phyloP scores from a whole-genome alignment of 176 grass and related monocot genomes.

The Pharus latifolius region DNA sequence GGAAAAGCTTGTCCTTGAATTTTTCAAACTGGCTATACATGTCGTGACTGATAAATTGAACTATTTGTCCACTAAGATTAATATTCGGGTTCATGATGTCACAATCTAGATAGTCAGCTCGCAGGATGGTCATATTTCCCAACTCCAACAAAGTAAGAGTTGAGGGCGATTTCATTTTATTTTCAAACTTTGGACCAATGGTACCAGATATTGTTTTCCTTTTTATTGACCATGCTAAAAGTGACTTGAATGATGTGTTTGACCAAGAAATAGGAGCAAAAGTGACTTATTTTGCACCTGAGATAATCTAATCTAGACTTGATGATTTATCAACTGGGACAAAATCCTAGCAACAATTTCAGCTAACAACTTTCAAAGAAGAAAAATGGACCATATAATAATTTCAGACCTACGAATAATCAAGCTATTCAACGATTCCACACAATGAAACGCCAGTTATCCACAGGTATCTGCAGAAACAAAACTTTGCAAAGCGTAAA shows the following conservation, averaged over 20 bases:
- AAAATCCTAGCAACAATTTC: neutral
- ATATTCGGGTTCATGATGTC: constrained; percentile 2
- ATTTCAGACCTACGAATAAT: neutral
- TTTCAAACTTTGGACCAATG: constrained; percentile 39
- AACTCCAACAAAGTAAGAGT: neutral
- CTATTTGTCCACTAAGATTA: neutral
- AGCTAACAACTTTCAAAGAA: neutral
- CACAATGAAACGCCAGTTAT: neutral
- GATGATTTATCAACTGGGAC: neutral
- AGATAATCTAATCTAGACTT: neutral
- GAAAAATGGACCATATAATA: neutral
- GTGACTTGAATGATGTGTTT: constrained; percentile 10
- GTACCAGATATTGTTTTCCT: neutral
- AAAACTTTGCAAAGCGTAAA: neutral
- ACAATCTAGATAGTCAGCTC: neutral
- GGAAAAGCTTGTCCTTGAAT: constrained; percentile 26
- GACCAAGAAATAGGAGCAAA: constrained; percentile 18
- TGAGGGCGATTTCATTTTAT: neutral
- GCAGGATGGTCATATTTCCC: constrained; percentile 15
- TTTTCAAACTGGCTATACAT: constrained; percentile 1
- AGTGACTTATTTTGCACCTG: constrained; percentile 22
- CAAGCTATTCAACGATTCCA: neutral
- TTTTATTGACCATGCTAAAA: constrained; percentile 12
- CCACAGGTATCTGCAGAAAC: neutral
- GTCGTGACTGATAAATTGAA: neutral